Conservation (phyloP, 768 basidiomycete species). For the Lentinus brumalis region DNA sequence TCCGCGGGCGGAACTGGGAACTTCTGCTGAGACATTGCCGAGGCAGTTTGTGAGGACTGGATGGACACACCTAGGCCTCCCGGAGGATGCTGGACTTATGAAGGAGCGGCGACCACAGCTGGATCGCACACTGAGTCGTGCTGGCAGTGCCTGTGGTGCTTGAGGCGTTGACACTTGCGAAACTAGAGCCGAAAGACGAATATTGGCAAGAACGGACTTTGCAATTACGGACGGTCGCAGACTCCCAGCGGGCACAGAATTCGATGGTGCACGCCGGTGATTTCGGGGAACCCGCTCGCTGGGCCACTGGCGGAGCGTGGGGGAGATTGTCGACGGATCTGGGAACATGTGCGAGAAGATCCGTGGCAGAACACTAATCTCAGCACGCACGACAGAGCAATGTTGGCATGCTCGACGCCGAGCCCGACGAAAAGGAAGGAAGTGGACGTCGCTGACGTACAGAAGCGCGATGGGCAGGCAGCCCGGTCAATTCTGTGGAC, state of each 20-base stretch:
- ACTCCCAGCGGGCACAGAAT: neutral
- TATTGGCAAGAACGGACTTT: neutral
- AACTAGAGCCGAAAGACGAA: conserved; percentile 9
- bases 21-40: conserved; percentile 25
- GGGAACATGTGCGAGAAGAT: conserved; percentile 7
- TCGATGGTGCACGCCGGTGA: neutral
- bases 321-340: conserved; percentile 16
- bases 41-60: conserved; percentile 7
- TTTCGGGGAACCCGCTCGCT: neutral
- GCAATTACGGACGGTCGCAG: neutral
- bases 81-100: conserved; percentile 5
- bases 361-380: conserved; percentile 6
- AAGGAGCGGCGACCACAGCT: neutral
- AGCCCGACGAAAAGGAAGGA: conserved; percentile 2
- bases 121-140: neutral
- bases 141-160: neutral
- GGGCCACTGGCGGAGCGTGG: neutral
- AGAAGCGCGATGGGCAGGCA: neutral
- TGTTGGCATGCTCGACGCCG: neutral
- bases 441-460: neutral
- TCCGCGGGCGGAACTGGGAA: conserved; percentile 34
- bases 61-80: conserved; percentile 5
- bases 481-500: neutral
- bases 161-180: conserved; percentile 1
- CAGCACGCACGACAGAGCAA: conserved; percentile 1